These are phyloP conservation scores for Phytophthora aleatoria DNA, from an alignment of 352 stramenopile species.

Conservation along the genomic window DNA sequence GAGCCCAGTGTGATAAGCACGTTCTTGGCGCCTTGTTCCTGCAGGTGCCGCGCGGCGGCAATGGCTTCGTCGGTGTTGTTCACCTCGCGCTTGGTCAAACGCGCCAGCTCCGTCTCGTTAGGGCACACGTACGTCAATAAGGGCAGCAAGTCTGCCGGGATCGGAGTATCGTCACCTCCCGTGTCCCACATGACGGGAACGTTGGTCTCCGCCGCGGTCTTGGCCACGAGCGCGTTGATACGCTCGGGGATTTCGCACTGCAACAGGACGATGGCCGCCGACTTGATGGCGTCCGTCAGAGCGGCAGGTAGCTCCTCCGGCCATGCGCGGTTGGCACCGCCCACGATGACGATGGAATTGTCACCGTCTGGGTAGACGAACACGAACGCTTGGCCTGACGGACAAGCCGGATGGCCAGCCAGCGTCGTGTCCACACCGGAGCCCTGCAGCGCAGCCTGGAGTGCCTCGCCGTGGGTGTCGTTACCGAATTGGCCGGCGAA, in stretches of 20 bases:
- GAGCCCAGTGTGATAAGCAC: conserved; percentile 74
- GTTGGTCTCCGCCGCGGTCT: conserved; percentile 44
- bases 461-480: conserved; percentile 58
- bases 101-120: conserved; percentile 80
- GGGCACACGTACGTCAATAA: conserved; percentile 69
- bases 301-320: conserved; percentile 37
- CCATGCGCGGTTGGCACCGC: conserved; percentile 76
- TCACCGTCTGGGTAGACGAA: conserved; percentile 83
- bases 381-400: conserved; percentile 82
- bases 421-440: conserved; percentile 47
- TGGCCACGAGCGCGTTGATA: conserved; percentile 63
- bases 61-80: conserved; percentile 55
- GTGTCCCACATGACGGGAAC: conserved; percentile 82
- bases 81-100: conserved; percentile 44
- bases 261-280: conserved; percentile 65
- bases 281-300: conserved; percentile 52
- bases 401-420: conserved; percentile 42
- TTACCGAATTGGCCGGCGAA: conserved; percentile 81
- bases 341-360: conserved; percentile 88
- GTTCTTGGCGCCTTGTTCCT: conserved; percentile 53
- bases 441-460: conserved; percentile 44
- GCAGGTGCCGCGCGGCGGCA: conserved; percentile 53
- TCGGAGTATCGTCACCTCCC: conserved; percentile 67
- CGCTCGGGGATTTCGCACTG: conserved; percentile 71
- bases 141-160: conserved; percentile 59